phyloP scores from a whole-genome alignment of 1,139 yeast species.

The Barnettozyma hawaiiensis region DNA sequence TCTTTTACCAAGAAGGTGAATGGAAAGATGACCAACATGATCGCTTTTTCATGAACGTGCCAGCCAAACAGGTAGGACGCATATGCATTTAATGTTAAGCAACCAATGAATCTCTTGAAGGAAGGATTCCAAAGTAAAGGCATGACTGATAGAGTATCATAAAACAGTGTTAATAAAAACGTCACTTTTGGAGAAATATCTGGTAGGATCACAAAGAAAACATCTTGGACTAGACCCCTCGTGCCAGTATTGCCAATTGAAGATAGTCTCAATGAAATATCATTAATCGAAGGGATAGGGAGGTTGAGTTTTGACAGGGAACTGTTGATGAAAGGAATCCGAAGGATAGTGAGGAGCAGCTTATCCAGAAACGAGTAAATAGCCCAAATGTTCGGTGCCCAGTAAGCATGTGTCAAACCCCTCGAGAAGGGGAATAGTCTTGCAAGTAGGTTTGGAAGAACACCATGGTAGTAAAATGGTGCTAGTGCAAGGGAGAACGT shows the following conservation, averaged over 20 bases:
- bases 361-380: slow-evolving; percentile 83
- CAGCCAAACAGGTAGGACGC: slow-evolving; percentile 93
- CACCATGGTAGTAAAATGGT: slow-evolving; percentile 66
- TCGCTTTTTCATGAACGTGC: slow-evolving; percentile 98
- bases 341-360: slow-evolving; percentile 47
- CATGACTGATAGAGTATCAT: slow-evolving; percentile 66
- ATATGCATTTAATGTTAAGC: slow-evolving; percentile 83
- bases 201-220: slow-evolving; percentile 74
- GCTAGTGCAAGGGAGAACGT: slow-evolving; percentile 70
- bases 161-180: slow-evolving; percentile 70
- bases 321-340: slow-evolving; percentile 40
- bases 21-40: slow-evolving; percentile 84
- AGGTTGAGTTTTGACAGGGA: slow-evolving; percentile 26
- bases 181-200: slow-evolving; percentile 74
- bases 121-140: slow-evolving; percentile 76
- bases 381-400: slow-evolving; percentile 99
- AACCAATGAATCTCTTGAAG: slow-evolving; percentile 72
- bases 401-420: slow-evolving; percentile 95
- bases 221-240: slow-evolving; percentile 89
- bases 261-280: slow-evolving; percentile 27
- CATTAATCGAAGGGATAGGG: slow-evolving; percentile 28
- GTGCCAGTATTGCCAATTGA: slow-evolving; percentile 47
- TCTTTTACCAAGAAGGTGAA: slow-evolving; percentile 75
- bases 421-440: slow-evolving; percentile 90
- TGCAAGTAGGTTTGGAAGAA: slow-evolving; percentile 56